These are phyloP conservation scores for Rhodamnia argentea DNA, from an alignment of 345 rosid species.

Conservation along the genomic window DNA sequence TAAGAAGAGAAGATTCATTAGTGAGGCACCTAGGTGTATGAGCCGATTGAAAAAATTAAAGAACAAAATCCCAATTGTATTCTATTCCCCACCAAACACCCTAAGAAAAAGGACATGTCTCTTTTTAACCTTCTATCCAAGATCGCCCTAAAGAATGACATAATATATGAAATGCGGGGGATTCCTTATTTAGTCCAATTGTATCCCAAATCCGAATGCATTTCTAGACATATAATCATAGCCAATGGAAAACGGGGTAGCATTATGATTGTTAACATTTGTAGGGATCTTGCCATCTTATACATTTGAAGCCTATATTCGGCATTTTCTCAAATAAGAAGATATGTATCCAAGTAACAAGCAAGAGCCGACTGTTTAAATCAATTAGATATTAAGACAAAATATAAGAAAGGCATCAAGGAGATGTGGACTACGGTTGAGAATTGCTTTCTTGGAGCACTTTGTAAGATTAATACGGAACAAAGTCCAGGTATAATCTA, in stretches of 20 bases:
- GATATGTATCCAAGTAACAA: background rate
- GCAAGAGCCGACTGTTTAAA: background rate
- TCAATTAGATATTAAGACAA: background rate
- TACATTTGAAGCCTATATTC: background rate
- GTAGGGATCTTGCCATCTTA: background rate
- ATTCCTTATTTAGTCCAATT: background rate
- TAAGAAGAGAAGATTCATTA: background rate
- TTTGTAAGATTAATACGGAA: background rate
- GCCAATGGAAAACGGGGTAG: background rate
- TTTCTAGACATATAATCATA: background rate
- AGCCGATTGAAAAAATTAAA: background rate
- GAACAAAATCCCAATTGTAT: background rate
- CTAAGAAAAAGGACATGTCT: background rate
- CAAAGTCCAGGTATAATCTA: background rate
- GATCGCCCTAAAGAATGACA: background rate
- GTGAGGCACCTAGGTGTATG: background rate
- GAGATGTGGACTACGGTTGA: background rate
- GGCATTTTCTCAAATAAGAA: background rate
- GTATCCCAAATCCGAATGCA: background rate
- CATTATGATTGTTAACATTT: background rate
- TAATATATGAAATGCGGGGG: background rate
- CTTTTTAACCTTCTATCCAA: background rate
- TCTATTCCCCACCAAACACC: background rate
- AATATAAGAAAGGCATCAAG: background rate
- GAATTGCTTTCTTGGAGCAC: background rate